phyloP scores from a whole-genome alignment of 2,329 filamentous ascomycete species.

The Gyromitra esculenta region DNA sequence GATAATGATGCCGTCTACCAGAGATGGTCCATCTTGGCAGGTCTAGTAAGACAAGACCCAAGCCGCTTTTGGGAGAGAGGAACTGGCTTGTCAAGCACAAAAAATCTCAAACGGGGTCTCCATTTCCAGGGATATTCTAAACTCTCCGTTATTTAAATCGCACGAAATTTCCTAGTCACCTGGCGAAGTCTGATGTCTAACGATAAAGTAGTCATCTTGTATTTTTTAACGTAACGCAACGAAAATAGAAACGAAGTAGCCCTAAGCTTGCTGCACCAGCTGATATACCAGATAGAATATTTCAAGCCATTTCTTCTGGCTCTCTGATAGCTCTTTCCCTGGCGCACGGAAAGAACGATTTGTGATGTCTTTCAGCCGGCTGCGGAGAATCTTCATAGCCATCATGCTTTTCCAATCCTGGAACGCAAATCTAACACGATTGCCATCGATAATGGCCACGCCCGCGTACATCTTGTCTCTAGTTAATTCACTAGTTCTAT shows the following conservation, averaged over 20 bases:
- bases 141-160: neutral
- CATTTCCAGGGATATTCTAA: too few species aligned
- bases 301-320: constrained; percentile 47
- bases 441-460: constrained; percentile 81
- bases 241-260: neutral
- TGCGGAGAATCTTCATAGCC: constrained; percentile 82
- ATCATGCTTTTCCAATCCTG: constrained; percentile 91
- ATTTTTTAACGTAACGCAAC: neutral
- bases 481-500: constrained; percentile 2
- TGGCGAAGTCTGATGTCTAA: neutral
- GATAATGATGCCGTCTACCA: neutral
- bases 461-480: constrained; percentile 79
- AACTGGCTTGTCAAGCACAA: too few species aligned
- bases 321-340: constrained; percentile 59
- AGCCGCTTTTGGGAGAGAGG: neutral
- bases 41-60: too few species aligned
- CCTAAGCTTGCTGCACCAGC: constrained; percentile 8
- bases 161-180: neutral
- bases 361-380: constrained; percentile 78
- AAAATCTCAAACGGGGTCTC: too few species aligned
- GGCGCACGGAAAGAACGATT: constrained; percentile 70
- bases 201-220: neutral
- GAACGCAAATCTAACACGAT: constrained; percentile 82
- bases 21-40: neutral
- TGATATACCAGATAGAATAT: constrained; percentile 47